These are phyloP conservation scores for Russula sp. DNA, from an alignment of 768 basidiomycete genomes.

Conservation along the genomic window DNA sequence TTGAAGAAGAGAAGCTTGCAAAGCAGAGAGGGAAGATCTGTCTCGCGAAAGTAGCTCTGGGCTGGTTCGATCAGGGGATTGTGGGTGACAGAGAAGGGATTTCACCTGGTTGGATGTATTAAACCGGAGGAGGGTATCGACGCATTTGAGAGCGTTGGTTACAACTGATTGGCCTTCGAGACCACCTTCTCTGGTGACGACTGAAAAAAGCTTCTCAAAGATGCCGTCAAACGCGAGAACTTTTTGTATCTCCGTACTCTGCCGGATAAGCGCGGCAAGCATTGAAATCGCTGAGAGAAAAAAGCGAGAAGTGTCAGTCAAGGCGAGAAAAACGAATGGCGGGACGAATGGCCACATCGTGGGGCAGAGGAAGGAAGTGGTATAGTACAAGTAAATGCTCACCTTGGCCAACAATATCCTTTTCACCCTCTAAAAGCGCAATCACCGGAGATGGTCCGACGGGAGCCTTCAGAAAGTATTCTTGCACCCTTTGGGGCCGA, in stretches of 20 bases:
- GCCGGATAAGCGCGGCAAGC: slow-evolving; percentile 74
- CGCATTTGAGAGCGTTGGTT: slow-evolving; percentile 79
- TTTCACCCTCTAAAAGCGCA: slow-evolving; percentile 73
- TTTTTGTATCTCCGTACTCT: slow-evolving; percentile 94
- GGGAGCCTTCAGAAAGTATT: slow-evolving; percentile 85
- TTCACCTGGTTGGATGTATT: slow-evolving; percentile 91
- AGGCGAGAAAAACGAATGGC: slow-evolving; percentile 2
- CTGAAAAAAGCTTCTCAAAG: slow-evolving; percentile 92
- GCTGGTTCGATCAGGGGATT: slow-evolving; percentile 27
- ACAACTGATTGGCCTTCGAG: slow-evolving; percentile 86
- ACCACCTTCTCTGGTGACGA: slow-evolving; percentile 83
- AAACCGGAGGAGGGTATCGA: slow-evolving; percentile 84
- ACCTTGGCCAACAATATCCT: slow-evolving; percentile 90
- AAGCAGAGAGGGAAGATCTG: slow-evolving; percentile 64
- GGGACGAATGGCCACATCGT: not conserved
- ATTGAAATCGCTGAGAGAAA: slow-evolving; percentile 80
- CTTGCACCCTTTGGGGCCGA: slow-evolving; percentile 76
- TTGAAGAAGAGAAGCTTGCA: slow-evolving; percentile 72
- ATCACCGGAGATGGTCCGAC: slow-evolving; percentile 73
- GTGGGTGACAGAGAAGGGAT: slow-evolving; percentile 24
- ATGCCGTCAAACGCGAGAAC: slow-evolving; percentile 95
- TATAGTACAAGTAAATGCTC: slow-evolving; percentile 32
- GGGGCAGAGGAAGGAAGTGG: not conserved
- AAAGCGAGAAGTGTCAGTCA: slow-evolving; percentile 27
- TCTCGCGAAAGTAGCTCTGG: slow-evolving; percentile 96